phyloP scores from a whole-genome alignment of 768 basidiomycete species.

The Ramaria rubella region DNA sequence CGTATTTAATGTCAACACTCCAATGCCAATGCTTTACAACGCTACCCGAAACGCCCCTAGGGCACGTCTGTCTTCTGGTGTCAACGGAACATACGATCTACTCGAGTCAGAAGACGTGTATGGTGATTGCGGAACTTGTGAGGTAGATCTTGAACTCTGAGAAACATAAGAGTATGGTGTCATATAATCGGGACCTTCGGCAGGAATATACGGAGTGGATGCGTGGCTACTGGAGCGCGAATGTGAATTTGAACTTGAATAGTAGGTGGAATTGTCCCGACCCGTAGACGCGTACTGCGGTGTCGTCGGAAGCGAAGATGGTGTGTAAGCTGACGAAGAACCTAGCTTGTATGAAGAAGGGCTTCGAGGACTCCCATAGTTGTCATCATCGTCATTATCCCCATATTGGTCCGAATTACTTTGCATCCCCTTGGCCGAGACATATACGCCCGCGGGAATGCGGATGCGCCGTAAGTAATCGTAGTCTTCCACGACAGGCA shows the following conservation, averaged over 20 bases:
- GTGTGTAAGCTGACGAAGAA: conserved; percentile 12
- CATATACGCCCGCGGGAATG: conserved; percentile 66
- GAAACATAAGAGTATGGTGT: conserved; percentile 6
- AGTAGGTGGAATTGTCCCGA: background rate
- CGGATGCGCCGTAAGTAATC: conserved; percentile 62
- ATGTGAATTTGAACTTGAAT: background rate
- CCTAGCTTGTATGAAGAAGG: conserved; percentile 11
- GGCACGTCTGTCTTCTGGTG: conserved; percentile 54
- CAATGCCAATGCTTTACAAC: conserved; percentile 32
- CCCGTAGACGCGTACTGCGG: conserved; percentile 14
- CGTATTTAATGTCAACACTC: background rate
- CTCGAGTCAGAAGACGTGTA: conserved; percentile 23
- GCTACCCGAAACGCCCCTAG: conserved; percentile 50
- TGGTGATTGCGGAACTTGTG: conserved; percentile 14
- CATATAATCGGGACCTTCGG: background rate
- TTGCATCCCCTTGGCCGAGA: conserved; percentile 52
- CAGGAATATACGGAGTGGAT: background rate
- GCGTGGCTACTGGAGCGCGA: background rate
- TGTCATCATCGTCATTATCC: conserved; percentile 18
- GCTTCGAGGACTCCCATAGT: conserved; percentile 10
- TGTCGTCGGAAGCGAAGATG: background rate
- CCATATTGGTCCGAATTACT: conserved; percentile 32
- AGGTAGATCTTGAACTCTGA: conserved; percentile 4
- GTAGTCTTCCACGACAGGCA: conserved; percentile 71
- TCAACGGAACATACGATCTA: conserved; percentile 33